Conservation (phyloP, 2,329 filamentous ascomycete genomes). For the Tricladium varicosporioides region DNA sequence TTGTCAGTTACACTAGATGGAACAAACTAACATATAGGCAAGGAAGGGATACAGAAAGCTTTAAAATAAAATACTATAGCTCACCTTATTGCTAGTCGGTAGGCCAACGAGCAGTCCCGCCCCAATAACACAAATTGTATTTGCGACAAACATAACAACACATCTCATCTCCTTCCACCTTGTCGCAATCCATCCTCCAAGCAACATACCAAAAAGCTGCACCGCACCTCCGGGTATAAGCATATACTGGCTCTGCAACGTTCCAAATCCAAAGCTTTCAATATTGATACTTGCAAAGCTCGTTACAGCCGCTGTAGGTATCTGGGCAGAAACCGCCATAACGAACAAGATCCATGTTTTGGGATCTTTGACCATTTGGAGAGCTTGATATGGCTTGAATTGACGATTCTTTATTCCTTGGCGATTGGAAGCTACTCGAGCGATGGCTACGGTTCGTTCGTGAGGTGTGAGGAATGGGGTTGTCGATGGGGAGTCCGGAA, state of each 20-base stretch:
- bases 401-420: conserved; percentile 53
- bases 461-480: conserved; percentile 58
- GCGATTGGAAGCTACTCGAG: conserved; percentile 49
- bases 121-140: conserved; percentile 51
- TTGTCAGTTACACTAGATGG: neutral
- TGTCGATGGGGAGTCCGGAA: conserved; percentile 61
- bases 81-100: conserved; percentile 28
- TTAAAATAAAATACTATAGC: too few relatives aligned
- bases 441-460: conserved; percentile 55
- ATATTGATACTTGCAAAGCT: conserved; percentile 35
- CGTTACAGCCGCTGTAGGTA: conserved; percentile 29
- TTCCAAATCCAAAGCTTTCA: conserved; percentile 34
- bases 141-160: conserved; percentile 52
- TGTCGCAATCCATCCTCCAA: conserved; percentile 48
- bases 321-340: conserved; percentile 24
- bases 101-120: conserved; percentile 48
- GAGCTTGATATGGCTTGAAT: conserved; percentile 45
- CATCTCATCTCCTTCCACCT: conserved; percentile 46
- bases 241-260: conserved; percentile 49
- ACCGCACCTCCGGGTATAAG: conserved; percentile 57
- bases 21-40: too few relatives aligned
- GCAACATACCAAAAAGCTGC: conserved; percentile 49
- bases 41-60: too few relatives aligned
- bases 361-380: conserved; percentile 48
- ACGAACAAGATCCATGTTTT: conserved; percentile 58